Percentiles rank a stretch among this genome's conserved stretches.
Evolutionary conservation across 805 yeast species (phyloP).

Genomic region (Hanseniaspora hatyaiensis): DNA sequence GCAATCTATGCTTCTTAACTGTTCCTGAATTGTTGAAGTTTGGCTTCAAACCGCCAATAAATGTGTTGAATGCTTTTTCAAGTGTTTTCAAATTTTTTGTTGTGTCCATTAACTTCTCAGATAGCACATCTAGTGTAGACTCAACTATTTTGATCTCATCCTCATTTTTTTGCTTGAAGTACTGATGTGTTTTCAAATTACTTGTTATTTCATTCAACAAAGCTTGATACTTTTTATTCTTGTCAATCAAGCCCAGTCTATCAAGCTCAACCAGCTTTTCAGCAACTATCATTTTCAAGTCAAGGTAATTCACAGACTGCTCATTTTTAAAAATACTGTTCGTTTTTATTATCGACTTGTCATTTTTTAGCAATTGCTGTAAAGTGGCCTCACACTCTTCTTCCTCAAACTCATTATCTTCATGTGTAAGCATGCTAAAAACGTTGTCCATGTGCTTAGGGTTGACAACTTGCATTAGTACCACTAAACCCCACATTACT

Average conservation of each 20-base stretch:
- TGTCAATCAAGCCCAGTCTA: constrained; percentile 46
- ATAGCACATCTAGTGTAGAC: constrained; percentile 35
- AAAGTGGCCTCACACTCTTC: constrained; percentile 42
- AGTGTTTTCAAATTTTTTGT: constrained; percentile 34
- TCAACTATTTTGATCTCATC: constrained; percentile 37
- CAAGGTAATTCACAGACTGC: constrained; percentile 42
- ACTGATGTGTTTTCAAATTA: constrained; percentile 54
- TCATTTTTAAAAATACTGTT: constrained; percentile 3
- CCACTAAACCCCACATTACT: constrained; percentile 70
- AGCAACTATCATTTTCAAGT: constrained; percentile 63
- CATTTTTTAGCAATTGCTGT: constrained; percentile 40
- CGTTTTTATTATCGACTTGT: constrained; percentile 23
- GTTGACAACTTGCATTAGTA: constrained; percentile 56
- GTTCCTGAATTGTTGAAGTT: constrained; percentile 22
- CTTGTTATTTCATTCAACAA: constrained; percentile 70
- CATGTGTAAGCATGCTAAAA: constrained; percentile 36
- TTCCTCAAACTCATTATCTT: constrained; percentile 55
- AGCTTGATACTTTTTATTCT: constrained; percentile 64
- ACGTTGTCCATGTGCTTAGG: constrained; percentile 6
- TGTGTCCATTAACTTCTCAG: constrained; percentile 37
- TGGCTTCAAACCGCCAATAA: constrained; percentile 40
- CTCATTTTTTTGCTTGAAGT: constrained; percentile 37
- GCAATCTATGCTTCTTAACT: constrained; percentile 61
- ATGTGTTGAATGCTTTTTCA: constrained; percentile 39
- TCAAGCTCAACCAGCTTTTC: constrained; percentile 71